Evolutionary conservation across 768 basidiomycete genomes (phyloP).

Genomic region (Leccinum boreale): DNA sequence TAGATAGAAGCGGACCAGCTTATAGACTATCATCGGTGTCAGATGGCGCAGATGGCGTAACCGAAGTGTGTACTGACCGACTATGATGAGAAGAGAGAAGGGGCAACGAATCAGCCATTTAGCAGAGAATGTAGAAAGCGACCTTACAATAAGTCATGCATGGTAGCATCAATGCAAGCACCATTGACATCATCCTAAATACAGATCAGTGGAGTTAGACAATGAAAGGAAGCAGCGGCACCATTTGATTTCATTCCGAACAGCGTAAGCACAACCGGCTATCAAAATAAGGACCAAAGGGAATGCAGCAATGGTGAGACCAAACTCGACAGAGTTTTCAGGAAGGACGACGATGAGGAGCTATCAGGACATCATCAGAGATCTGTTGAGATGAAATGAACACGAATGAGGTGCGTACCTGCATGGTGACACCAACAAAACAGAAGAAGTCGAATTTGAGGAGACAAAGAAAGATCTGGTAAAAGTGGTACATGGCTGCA

Average conservation of each 20-base stretch:
- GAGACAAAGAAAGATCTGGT: slow-evolving; percentile 83
- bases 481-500: slow-evolving; percentile 83
- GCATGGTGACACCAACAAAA: slow-evolving; percentile 86
- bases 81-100: slow-evolving; percentile 13
- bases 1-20: slow-evolving; percentile 79
- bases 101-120: slow-evolving; percentile 1
- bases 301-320: slow-evolving; percentile 77
- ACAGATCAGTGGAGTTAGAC: slow-evolving; percentile 3
- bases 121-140: background rate
- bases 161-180: slow-evolving; percentile 74
- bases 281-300: slow-evolving; percentile 72
- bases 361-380: slow-evolving; percentile 34
- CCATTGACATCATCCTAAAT: slow-evolving; percentile 62
- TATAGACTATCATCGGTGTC: slow-evolving; percentile 56
- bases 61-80: slow-evolving; percentile 21
- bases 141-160: slow-evolving; percentile 73
- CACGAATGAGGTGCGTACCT: slow-evolving; percentile 42
- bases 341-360: slow-evolving; percentile 76
- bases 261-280: slow-evolving; percentile 61
- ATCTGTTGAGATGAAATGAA: background rate
- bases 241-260: slow-evolving; percentile 81
- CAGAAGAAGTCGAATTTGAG: slow-evolving; percentile 90
- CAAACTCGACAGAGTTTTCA: slow-evolving; percentile 69
- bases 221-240: slow-evolving; percentile 28
- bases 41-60: background rate